phyloP scores from a whole-genome alignment of 2,329 filamentous ascomycete species.

The Epichloe festucae region DNA sequence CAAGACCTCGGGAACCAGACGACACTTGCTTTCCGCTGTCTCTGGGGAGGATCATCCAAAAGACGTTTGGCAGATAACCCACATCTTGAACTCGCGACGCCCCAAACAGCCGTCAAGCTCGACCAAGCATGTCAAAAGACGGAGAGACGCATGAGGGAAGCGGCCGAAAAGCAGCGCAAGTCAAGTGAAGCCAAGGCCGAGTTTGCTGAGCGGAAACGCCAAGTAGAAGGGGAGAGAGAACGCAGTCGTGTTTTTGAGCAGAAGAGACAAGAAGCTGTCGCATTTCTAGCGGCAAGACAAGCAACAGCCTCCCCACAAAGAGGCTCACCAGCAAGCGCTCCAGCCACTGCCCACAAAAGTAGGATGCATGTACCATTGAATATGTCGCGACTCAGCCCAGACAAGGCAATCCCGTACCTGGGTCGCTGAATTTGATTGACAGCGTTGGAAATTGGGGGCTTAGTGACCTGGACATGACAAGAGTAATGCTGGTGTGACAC shows the following conservation, averaged over 20 bases:
- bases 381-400: slow-evolving; percentile 8
- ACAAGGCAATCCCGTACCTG: background rate
- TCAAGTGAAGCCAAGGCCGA: slow-evolving; percentile 33
- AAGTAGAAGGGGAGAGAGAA: slow-evolving; percentile 35
- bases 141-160: slow-evolving; percentile 30
- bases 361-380: slow-evolving; percentile 8
- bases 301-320: slow-evolving; percentile 14
- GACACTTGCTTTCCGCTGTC: slow-evolving; percentile 39
- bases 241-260: slow-evolving; percentile 37
- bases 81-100: slow-evolving; percentile 22
- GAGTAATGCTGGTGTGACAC: background rate
- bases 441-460: too few species aligned
- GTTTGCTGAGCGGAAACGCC: slow-evolving; percentile 25
- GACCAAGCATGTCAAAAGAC: slow-evolving; percentile 34
- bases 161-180: slow-evolving; percentile 26
- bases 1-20: slow-evolving; percentile 27
- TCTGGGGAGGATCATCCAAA: slow-evolving; percentile 41
- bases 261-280: slow-evolving; percentile 32
- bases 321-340: slow-evolving; percentile 17
- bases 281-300: slow-evolving; percentile 22
- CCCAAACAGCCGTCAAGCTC: slow-evolving; percentile 29
- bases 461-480: background rate
- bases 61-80: slow-evolving; percentile 19
- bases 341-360: slow-evolving; percentile 7
- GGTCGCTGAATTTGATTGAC: background rate